Percentiles rank a stretch among this genome's conserved stretches.
Evolutionary conservation across 1,139 yeast genomes (phyloP).

Genomic region (Blastobotrys arbuscula): DNA sequence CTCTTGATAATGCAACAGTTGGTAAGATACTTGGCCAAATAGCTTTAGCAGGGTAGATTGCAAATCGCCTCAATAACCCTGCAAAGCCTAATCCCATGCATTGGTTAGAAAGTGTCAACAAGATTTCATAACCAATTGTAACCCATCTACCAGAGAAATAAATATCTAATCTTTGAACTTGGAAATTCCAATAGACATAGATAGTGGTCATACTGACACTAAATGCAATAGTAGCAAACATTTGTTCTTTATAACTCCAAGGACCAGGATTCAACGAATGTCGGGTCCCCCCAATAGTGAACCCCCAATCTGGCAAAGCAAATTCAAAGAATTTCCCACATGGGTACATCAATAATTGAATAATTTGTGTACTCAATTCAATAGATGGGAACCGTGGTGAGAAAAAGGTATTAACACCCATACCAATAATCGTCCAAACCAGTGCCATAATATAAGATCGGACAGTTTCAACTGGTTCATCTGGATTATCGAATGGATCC

Average conservation of each 20-base stretch:
- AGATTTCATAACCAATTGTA: slow-evolving; percentile 46
- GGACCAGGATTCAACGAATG: slow-evolving; percentile 53
- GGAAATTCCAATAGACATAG: slow-evolving; percentile 42
- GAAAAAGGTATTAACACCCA: slow-evolving; percentile 56
- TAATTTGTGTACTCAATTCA: slow-evolving; percentile 41
- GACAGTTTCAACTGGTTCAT: slow-evolving; percentile 47
- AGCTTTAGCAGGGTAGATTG: slow-evolving; percentile 51
- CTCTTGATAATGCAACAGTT: slow-evolving; percentile 50
- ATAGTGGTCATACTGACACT: slow-evolving; percentile 41
- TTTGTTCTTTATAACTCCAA: slow-evolving; percentile 67
- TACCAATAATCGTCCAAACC: slow-evolving; percentile 51
- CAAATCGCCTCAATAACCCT: slow-evolving; percentile 52
- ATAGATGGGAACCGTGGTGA: slow-evolving; percentile 52
- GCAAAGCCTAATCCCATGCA: slow-evolving; percentile 61
- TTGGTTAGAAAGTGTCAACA: slow-evolving; percentile 49
- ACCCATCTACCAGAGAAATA: slow-evolving; percentile 44
- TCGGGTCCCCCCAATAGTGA: slow-evolving; percentile 38
- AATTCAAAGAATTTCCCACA: slow-evolving; percentile 39
- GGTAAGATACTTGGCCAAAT: slow-evolving; percentile 57
- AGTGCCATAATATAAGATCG: slow-evolving; percentile 53
- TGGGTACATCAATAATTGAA: slow-evolving; percentile 56
- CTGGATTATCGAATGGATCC: slow-evolving; percentile 45
- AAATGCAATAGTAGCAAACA: slow-evolving; percentile 49
- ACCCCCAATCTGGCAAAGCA: slow-evolving; percentile 46
- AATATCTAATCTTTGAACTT: slow-evolving; percentile 40